These are phyloP conservation scores for Trichoderma citrinoviride DNA, from an alignment of 2,329 filamentous ascomycete genomes.

Conservation along the genomic window DNA sequence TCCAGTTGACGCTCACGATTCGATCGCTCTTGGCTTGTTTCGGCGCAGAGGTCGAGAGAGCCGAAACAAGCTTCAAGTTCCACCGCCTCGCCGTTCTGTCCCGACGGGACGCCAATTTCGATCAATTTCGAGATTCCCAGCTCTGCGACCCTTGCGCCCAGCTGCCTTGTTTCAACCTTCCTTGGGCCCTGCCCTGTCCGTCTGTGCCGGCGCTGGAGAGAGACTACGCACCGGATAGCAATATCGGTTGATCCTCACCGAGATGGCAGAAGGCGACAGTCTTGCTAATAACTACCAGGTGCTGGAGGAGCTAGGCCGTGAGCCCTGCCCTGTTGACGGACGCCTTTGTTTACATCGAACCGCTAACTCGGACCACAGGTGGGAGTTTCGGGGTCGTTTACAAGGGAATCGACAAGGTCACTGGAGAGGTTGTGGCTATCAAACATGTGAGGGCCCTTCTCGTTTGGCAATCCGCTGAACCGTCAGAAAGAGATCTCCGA, in stretches of 20 bases:
- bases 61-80: not conserved
- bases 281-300: conserved; percentile 90
- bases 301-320: conserved; percentile 92
- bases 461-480: not conserved
- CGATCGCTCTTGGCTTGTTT: conserved; percentile 12
- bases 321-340: conserved; percentile 39
- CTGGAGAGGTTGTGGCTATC: conserved; percentile 91
- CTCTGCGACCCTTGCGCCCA: not conserved
- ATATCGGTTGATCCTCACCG: conserved; percentile 27
- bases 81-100: not conserved
- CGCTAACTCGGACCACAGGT: conserved; percentile 49
- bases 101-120: conserved; percentile 8
- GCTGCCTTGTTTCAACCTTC: not conserved
- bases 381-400: conserved; percentile 97
- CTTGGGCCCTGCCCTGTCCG: not conserved
- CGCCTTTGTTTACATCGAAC: not conserved
- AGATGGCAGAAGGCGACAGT: conserved; percentile 55
- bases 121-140: not conserved
- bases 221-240: not conserved
- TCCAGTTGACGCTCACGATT: not conserved
- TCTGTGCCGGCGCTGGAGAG: not conserved
- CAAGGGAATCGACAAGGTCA: conserved; percentile 88
- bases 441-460: conserved; percentile 72
- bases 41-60: not conserved
- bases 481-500: not conserved